Conservation (phyloP, 805 yeast species). For the Cyberlindnera meyerae region DNA sequence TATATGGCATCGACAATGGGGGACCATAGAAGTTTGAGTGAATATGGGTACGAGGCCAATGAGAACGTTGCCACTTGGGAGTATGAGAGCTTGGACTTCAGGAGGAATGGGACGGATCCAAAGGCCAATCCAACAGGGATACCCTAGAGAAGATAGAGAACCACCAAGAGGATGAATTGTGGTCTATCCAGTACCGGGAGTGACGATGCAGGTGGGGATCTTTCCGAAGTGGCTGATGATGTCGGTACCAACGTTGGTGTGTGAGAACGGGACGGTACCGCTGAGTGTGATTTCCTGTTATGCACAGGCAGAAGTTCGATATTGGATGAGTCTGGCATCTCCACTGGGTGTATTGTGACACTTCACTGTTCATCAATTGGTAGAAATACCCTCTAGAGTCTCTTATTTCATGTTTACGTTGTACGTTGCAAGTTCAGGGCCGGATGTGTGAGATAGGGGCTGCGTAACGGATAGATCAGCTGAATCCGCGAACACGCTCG, state of each 20-base stretch:
- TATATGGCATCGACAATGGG: conserved; percentile 92
- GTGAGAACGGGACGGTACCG: conserved; percentile 8
- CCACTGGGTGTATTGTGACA: too few species aligned
- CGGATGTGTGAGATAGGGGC: too few species aligned
- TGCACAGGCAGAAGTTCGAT: conserved; percentile 21
- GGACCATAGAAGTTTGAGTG: conserved; percentile 89
- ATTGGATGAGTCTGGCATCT: conserved; percentile 5
- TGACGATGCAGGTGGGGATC: conserved; percentile 4
- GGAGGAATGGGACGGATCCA: conserved; percentile 87
- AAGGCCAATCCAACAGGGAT: conserved; percentile 94
- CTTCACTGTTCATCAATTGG: too few species aligned
- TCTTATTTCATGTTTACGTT: too few species aligned
- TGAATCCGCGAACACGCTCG: too few species aligned
- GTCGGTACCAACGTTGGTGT: conserved; percentile 3
- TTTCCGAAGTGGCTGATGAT: not conserved
- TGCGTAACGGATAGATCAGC: too few species aligned
- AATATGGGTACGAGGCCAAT: conserved; percentile 91
- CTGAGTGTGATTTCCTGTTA: conserved; percentile 17
- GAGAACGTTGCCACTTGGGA: conserved; percentile 89
- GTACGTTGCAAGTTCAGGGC: too few species aligned
- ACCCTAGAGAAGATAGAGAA: conserved; percentile 87
- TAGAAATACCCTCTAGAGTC: too few species aligned
- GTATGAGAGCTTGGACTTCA: conserved; percentile 77
- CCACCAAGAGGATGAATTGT: conserved; percentile 66
- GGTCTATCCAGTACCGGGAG: conserved; percentile 52